Evolutionary conservation across 345 rosid species (phyloP), one percentile per base, ranked within the genome.

Genomic region (Euphorbia pulcherrima): DNA sequence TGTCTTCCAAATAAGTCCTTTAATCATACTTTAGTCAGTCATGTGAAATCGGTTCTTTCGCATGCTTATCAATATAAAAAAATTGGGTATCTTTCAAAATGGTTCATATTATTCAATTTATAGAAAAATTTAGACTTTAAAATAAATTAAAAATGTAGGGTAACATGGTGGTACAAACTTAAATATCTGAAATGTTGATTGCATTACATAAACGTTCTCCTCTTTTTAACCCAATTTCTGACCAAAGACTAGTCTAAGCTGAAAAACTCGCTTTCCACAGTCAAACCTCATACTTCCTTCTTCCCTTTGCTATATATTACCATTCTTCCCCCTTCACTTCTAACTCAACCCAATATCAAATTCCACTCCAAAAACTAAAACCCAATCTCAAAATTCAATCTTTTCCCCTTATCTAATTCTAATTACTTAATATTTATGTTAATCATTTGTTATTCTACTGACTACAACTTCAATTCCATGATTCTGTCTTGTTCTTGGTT

Each of bases 161-260:
- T n/a, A n/a, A n/a, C n/a, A n/a, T n/a, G n/a, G n/a, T n/a, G n/a
- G n/a, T n/a, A n/a, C n/a, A n/a, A n/a, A n/a, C n/a, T n/a, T n/a
- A n/a, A n/a, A n/a, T n/a, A n/a, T n/a, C n/a, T n/a, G n/a, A n/a
- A n/a, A n/a, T n/a, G n/a, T 33, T n/a, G 3, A 33, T 33, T 33
- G 7, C 37, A 33, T 33, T 33, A 33, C 50, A 44, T 44, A 44
- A 44, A 44, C 50, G 16, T 44, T 44, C 50, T 18, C 50, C 50
- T 7, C 50, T 44, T 44, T 50, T 50, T 50, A n/a, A 50, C 28
- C 27, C 28, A 21, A 72, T 55, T 5, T 75, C 70, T 68, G 92
- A 88, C 94, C 94, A 77, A 72, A 78, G 98, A 93, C 97, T 66
- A 40, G 86, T 88, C 86, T 65, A 63, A 44, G 87, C 81, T 83